Percentiles rank a stretch among this genome's conserved stretches.
Evolutionary conservation across 2,329 filamentous ascomycete genomes (phyloP).

Genomic region (Sporothrix inflata): DNA sequence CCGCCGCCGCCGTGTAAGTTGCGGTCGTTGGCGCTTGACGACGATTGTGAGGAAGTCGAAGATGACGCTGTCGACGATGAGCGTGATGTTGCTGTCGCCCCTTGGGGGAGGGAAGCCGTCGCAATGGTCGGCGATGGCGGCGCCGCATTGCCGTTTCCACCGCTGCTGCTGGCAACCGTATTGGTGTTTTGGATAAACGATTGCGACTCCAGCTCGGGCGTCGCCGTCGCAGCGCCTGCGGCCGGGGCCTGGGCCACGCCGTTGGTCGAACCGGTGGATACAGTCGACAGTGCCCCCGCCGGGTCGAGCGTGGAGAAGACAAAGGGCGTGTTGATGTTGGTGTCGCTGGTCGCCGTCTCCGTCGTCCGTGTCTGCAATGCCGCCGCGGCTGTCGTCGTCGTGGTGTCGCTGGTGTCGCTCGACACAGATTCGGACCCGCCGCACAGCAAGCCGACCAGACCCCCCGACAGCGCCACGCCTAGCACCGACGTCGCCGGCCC

Average conservation of each 20-base stretch:
- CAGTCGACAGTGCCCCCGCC: not conserved
- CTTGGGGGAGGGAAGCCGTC: not conserved
- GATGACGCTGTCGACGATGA: not conserved
- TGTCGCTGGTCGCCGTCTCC: not conserved
- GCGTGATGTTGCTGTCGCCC: not conserved
- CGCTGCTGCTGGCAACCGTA: not conserved
- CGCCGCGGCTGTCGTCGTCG: conserved; percentile 4
- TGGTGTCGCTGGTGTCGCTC: not conserved
- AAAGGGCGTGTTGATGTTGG: not conserved
- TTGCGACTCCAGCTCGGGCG: not conserved
- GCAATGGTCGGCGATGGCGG: not conserved
- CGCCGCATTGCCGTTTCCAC: not conserved
- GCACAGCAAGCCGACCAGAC: conserved; percentile 46
- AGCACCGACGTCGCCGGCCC: conserved; percentile 49
- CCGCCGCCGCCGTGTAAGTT: conserved; percentile 31
- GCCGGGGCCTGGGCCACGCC: conserved; percentile 2
- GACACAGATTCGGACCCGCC: conserved; percentile 16
- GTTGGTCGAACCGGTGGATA: not conserved
- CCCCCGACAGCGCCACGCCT: conserved; percentile 43
- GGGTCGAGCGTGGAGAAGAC: conserved; percentile 15
- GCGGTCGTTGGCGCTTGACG: not conserved
- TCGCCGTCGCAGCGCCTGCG: conserved; percentile 15
- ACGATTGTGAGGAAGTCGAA: not conserved
- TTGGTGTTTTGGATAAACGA: conserved; percentile 16
- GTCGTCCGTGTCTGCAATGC: not conserved